Evolutionary conservation across 768 basidiomycete genomes (phyloP).

Genomic region (Podaxis sp.): DNA sequence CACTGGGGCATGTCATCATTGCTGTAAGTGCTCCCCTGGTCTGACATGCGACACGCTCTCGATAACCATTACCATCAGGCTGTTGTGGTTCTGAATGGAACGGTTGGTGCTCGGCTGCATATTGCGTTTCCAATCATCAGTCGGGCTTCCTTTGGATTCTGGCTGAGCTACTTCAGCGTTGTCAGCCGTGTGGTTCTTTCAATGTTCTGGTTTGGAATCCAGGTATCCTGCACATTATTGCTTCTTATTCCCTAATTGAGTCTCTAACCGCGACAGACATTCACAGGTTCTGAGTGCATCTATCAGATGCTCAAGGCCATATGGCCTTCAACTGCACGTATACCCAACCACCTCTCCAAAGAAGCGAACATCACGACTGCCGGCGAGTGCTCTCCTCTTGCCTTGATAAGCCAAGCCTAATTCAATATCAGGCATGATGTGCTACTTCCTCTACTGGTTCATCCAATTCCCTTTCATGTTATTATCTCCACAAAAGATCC

Average conservation of each 20-base stretch:
- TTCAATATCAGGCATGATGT: slow-evolving; percentile 54
- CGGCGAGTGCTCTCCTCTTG: slow-evolving; percentile 34
- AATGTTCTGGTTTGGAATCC: slow-evolving; percentile 83
- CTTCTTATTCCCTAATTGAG: not conserved
- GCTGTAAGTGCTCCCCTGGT: slow-evolving; percentile 34
- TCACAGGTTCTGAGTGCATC: slow-evolving; percentile 67
- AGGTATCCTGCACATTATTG: slow-evolving; percentile 34
- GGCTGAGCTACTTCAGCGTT: slow-evolving; percentile 86
- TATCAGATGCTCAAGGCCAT: slow-evolving; percentile 85
- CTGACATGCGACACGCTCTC: not conserved
- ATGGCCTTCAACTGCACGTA: slow-evolving; percentile 67
- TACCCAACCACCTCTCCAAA: slow-evolving; percentile 64
- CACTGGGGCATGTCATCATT: slow-evolving; percentile 71
- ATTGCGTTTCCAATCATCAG: slow-evolving; percentile 77
- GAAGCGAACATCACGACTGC: slow-evolving; percentile 62
- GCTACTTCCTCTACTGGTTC: slow-evolving; percentile 77
- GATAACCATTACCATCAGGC: slow-evolving; percentile 18
- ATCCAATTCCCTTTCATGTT: slow-evolving; percentile 77
- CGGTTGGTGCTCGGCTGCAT: slow-evolving; percentile 74
- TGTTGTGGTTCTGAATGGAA: slow-evolving; percentile 77
- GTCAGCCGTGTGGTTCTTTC: slow-evolving; percentile 73
- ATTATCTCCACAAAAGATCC: slow-evolving; percentile 75
- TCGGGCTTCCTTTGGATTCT: slow-evolving; percentile 86
- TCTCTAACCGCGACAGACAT: slow-evolving; percentile 35
- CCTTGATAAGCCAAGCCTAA: not conserved